A percentile compares a stretch with the other conserved stretches of the same genome.
Conservation (phyloP, 345 rosid genomes). For the Theobroma cacao region DNA sequence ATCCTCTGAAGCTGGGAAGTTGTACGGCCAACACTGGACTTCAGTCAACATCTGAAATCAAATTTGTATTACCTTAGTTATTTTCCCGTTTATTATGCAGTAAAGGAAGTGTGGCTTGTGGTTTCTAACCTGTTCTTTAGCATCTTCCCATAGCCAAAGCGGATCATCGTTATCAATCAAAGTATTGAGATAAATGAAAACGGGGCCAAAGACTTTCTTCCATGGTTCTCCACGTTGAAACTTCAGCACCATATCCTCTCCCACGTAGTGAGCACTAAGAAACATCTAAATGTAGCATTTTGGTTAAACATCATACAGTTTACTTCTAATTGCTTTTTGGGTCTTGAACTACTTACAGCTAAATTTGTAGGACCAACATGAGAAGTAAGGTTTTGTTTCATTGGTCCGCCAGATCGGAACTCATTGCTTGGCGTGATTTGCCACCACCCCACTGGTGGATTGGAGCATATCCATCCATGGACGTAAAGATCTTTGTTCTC, state of each 20-base stretch:
- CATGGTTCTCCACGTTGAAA: conserved; percentile 65
- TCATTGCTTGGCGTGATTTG: conserved; percentile 69
- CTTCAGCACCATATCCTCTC: conserved; percentile 74
- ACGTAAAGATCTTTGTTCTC: conserved; percentile 72
- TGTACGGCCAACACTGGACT: conserved; percentile 79
- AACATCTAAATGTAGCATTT: conserved; percentile 54
- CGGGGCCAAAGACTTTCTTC: conserved; percentile 95
- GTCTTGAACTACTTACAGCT: conserved; percentile 24
- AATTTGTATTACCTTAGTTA: not conserved
- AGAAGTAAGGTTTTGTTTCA: conserved; percentile 65
- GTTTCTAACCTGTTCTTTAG: conserved; percentile 59
- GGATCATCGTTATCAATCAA: conserved; percentile 33
- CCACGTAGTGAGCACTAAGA: conserved; percentile 80
- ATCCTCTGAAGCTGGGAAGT: conserved; percentile 70
- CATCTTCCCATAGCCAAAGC: conserved; percentile 70
- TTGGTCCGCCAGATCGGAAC: conserved; percentile 63
- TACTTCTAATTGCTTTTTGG: not conserved
- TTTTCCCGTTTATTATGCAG: not conserved
- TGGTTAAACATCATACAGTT: not conserved
- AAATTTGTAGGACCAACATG: conserved; percentile 60
- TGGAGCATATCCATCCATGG: conserved; percentile 79
- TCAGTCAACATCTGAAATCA: conserved; percentile 48
- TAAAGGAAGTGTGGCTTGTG: not conserved
- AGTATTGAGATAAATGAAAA: conserved; percentile 63
- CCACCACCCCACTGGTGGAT: conserved; percentile 75